A percentile compares a stretch with the other conserved stretches of the same genome.
Conservation (phyloP, 257 asterid species). For the Thymus quinquecostatus region DNA sequence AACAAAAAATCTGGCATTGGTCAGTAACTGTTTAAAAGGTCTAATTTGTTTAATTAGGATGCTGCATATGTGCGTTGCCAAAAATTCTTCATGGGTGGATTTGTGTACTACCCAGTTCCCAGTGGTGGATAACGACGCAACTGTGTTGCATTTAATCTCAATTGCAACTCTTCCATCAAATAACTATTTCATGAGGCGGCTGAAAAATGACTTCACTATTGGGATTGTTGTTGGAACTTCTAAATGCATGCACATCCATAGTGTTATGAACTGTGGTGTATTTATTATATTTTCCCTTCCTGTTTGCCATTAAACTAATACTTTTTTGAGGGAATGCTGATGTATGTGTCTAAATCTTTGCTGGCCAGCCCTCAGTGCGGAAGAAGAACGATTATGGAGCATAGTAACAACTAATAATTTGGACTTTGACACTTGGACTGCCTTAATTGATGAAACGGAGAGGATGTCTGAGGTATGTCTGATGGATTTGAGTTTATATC, state of each 20-base stretch:
- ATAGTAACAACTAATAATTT: constrained; percentile 80
- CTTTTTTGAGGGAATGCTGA: constrained; percentile 12
- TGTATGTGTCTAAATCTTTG: constrained; percentile 12
- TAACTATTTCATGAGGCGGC: background rate
- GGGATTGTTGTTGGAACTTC: constrained; percentile 13
- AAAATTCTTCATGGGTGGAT: background rate
- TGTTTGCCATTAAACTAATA: background rate
- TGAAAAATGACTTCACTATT: constrained; percentile 4
- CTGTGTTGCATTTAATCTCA: background rate
- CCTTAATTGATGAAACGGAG: constrained; percentile 94
- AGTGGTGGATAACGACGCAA: background rate
- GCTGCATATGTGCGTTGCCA: background rate
- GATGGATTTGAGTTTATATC: constrained; percentile 7
- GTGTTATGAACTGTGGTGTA: background rate
- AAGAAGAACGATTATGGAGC: constrained; percentile 97
- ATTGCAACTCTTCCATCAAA: background rate
- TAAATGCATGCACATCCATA: background rate
- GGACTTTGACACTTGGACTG: constrained; percentile 95
- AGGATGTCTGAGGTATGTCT: constrained; percentile 76
- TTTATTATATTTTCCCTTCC: background rate
- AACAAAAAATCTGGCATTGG: background rate
- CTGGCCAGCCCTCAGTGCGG: constrained; percentile 74
- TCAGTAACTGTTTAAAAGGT: background rate
- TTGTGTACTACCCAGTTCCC: background rate
- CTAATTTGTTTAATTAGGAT: background rate